These are phyloP conservation scores for Flaveria brownii DNA, from an alignment of 129 eudicot species.

Conservation along the genomic window DNA sequence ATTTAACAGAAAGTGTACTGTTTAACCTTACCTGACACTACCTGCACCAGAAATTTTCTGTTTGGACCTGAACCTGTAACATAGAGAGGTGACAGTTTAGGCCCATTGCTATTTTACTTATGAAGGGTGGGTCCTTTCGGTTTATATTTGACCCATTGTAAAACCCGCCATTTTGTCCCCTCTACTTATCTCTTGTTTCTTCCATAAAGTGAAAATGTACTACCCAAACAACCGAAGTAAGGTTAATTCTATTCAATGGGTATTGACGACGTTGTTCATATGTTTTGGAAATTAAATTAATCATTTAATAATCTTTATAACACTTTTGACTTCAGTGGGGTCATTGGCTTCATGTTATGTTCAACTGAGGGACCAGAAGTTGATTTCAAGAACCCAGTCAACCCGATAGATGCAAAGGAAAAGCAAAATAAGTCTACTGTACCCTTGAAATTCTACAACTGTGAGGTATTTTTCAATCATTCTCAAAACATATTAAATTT, in stretches of 20 bases:
- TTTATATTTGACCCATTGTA: neutral
- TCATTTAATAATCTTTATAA: neutral
- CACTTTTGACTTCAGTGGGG: constrained; percentile 58
- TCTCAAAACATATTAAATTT: neutral
- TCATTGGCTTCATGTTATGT: constrained; percentile 95
- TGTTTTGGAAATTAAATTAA: neutral
- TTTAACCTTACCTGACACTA: neutral
- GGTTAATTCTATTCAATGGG: neutral
- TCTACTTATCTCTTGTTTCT: neutral
- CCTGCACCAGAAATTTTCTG: neutral
- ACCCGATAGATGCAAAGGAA: constrained; percentile 69
- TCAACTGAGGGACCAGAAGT: constrained; percentile 91
- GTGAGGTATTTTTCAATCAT: constrained; percentile 53
- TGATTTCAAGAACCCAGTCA: constrained; percentile 85
- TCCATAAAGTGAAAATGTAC: neutral
- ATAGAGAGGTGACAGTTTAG: neutral
- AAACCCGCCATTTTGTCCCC: neutral
- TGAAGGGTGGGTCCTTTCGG: neutral
- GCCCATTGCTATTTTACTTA: neutral
- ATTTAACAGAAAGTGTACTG: no score
- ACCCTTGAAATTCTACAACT: constrained; percentile 88
- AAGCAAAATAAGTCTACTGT: constrained; percentile 43
- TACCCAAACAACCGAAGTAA: neutral
- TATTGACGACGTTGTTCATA: neutral
- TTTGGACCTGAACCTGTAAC: neutral